Base-by-base conservation (phyloP, 805 yeast genomes). In the Kluyveromyces lactis region DNA sequence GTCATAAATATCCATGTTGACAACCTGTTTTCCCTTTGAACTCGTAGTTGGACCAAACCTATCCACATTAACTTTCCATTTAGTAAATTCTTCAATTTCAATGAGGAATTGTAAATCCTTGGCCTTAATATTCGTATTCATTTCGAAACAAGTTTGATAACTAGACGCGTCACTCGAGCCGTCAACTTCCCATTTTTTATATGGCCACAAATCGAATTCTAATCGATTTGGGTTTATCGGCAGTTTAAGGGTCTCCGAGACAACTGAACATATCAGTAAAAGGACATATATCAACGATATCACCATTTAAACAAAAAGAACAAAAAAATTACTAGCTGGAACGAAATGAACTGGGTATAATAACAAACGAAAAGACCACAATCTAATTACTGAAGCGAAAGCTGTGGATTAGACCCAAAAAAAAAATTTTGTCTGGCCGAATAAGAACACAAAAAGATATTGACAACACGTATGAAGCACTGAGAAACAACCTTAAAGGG, bases 31-130 rank as follows among this genome's bases (percentile, higher is more conserved):
- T 13, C 57, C 57, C 16, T 41, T 36, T 4, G 49, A 47, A n/a
- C 39, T 43, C 38, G 52, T 51, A 7, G 51, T 52, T 15, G 53
- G 53, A 6, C 59, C 61, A 38, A 51, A 52, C 23, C 61, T 39
- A 17, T 37, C 39, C 16, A 42, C 26, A 38, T 52, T 47, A 1
- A 45, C 41, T 18, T 46, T 31, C 17, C 40, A 31, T 7, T 48
- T 47, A 27, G 46, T 27, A 16, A 37, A 38, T 18, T 53, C 53
- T 17, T 41, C 32, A 17, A 52, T 49, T 9, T 41, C 34, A 5
- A 55, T 31, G 32, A 39, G 35, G 26, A 55, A 45, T 19, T 45
- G 27, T 16, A 44, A 26, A 8, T 46, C 19, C 26, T 31, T 18
- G 2, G 36, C 15, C 31, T 32, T 18, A 1, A 26, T n/a, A 3